Evolutionary conservation across 305 asterid genomes (phyloP).

Genomic region (Withania somnifera): DNA sequence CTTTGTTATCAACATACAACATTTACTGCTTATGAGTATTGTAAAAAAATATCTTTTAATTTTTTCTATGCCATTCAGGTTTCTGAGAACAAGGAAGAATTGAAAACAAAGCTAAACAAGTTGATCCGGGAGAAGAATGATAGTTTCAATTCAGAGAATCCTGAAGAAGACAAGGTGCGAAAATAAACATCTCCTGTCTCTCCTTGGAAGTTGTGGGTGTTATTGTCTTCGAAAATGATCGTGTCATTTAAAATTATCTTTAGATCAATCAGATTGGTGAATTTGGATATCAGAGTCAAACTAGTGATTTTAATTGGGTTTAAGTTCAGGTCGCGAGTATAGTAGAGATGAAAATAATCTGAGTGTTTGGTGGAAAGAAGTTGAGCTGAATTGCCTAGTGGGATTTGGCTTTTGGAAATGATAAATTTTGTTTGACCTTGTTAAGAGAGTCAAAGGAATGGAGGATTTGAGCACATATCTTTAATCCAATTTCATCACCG

Average conservation of each 20-base stretch:
- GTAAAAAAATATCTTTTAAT: background rate
- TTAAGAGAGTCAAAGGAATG: background rate
- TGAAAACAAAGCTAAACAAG: conserved; percentile 71
- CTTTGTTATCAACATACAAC: background rate
- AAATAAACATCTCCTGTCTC: background rate
- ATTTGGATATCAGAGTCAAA: background rate
- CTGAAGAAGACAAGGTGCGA: conserved; percentile 81
- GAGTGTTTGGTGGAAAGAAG: background rate
- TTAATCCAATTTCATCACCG: background rate
- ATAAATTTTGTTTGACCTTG: background rate
- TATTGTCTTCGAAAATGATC: background rate
- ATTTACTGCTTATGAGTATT: background rate
- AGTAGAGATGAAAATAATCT: background rate
- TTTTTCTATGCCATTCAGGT: conserved; percentile 26
- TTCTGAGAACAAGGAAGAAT: conserved; percentile 67
- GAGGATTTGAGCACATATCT: background rate
- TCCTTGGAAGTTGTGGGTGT: background rate
- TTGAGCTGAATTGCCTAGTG: background rate
- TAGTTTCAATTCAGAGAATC: conserved; percentile 54
- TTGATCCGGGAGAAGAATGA: conserved; percentile 74
- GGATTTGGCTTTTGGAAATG: background rate
- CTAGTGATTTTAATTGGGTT: background rate
- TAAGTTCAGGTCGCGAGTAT: background rate
- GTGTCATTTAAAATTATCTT: background rate
- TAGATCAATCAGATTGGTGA: background rate